Conservation (phyloP, 2,329 filamentous ascomycete genomes). For the Apiospora aurea region DNA sequence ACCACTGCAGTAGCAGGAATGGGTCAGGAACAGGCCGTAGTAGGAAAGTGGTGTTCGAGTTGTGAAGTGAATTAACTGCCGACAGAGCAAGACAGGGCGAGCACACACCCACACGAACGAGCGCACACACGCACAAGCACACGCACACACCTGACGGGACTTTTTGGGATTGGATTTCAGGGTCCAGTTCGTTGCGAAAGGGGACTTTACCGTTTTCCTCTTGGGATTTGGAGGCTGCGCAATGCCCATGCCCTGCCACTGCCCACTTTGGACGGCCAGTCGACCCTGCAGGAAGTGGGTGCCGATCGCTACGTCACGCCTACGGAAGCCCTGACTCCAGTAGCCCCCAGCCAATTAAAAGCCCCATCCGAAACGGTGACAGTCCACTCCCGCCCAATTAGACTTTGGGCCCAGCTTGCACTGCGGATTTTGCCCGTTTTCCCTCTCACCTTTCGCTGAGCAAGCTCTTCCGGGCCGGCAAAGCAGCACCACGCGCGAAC, state of each 20-base stretch:
- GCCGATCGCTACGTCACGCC: constrained; percentile 22
- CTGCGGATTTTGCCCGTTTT: background rate
- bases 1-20: background rate
- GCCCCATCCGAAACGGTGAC: background rate
- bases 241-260: background rate
- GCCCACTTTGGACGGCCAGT: background rate
- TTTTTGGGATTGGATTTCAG: constrained; percentile 7
- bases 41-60: too few species aligned
- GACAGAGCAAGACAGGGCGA: background rate
- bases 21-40: background rate
- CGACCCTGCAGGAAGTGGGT: background rate
- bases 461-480: too few species aligned
- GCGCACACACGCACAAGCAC: too few species aligned
- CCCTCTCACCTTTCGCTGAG: too few species aligned
- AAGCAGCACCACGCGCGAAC: background rate
- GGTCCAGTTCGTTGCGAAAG: background rate
- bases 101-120: background rate
- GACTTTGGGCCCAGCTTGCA: background rate
- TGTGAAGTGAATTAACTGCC: background rate
- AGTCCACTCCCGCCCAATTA: background rate
- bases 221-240: background rate
- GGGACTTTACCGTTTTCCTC: background rate
- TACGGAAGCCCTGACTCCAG: constrained; percentile 12
- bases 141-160: background rate
- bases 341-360: background rate